Percentiles rank a stretch among this genome's conserved stretches.
These are phyloP conservation scores for Noccaea caerulescens DNA, from an alignment of 345 rosid genomes.

Conservation along the genomic window DNA sequence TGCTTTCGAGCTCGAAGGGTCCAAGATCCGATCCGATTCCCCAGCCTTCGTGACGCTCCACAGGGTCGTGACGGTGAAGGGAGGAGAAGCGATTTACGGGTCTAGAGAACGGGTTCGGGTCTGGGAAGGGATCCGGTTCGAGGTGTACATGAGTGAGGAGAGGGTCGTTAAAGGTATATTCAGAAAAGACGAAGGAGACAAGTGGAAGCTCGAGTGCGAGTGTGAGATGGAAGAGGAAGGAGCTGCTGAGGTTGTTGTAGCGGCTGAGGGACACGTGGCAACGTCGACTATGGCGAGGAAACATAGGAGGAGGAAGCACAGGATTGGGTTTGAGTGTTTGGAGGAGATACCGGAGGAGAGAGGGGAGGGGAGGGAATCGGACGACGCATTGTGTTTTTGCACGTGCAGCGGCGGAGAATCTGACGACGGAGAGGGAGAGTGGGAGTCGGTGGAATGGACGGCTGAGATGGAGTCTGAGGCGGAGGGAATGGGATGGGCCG, in stretches of 20 bases:
- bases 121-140: constrained; percentile 69
- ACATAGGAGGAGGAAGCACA: constrained; percentile 46
- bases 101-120: constrained; percentile 64
- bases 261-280: constrained; percentile 60
- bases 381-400: constrained; percentile 49
- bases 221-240: constrained; percentile 50
- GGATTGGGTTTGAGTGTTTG: constrained; percentile 45
- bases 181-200: constrained; percentile 51
- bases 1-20: constrained; percentile 60
- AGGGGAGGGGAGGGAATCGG: constrained; percentile 46
- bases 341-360: constrained; percentile 85
- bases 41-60: constrained; percentile 70
- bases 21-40: constrained; percentile 60
- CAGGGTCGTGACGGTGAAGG: constrained; percentile 49
- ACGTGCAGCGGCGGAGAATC: constrained; percentile 46
- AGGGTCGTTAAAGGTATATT: constrained; percentile 65
- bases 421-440: constrained; percentile 38
- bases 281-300: constrained; percentile 48
- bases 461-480: constrained; percentile 51
- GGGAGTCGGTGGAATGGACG: constrained; percentile 42
- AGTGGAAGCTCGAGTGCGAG: constrained; percentile 67
- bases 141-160: constrained; percentile 64
- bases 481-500: constrained; percentile 73
- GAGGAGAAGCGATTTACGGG: constrained; percentile 57
- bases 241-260: constrained; percentile 57